Percentiles rank a stretch among this genome's conserved stretches.
These are phyloP conservation scores for Aspergillus kassunensis DNA, from an alignment of 495 filamentous ascomycete genomes.

Conservation along the genomic window DNA sequence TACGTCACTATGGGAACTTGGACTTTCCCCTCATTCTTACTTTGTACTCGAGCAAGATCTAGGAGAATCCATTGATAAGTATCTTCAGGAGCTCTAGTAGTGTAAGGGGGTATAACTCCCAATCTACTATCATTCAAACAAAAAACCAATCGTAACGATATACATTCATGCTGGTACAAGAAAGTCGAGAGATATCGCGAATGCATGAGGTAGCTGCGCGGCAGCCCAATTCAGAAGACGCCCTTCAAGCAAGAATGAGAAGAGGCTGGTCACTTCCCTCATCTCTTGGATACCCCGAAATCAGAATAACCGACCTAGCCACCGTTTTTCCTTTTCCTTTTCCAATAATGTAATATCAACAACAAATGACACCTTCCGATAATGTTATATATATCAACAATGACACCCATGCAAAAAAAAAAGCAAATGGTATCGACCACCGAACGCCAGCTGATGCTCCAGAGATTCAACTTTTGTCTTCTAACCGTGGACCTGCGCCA, in stretches of 20 bases:
- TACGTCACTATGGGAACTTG: neutral
- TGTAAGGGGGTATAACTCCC: neutral
- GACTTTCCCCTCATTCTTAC: neutral
- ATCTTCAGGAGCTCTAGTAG: neutral
- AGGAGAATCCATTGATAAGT: neutral
- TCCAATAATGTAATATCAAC: neutral
- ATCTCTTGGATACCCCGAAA: neutral
- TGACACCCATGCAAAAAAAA: constrained; percentile 8
- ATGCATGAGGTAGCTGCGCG: constrained; percentile 10
- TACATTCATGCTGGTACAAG: constrained; percentile 2
- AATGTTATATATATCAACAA: constrained; percentile 3
- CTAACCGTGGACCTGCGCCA: constrained; percentile 12
- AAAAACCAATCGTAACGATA: neutral
- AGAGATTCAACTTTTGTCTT: constrained; percentile 20
- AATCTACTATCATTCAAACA: neutral
- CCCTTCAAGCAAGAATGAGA: neutral
- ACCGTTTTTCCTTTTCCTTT: constrained; percentile 13
- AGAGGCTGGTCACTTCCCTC: neutral
- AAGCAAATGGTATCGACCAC: constrained; percentile 29
- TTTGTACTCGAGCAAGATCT: neutral
- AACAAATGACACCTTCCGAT: constrained; percentile 8
- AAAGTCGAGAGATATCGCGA: constrained; percentile 10
- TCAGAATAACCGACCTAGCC: neutral
- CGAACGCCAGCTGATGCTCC: constrained; percentile 26
- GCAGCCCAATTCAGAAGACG: constrained; percentile 6